Conservation (phyloP, 2,329 filamentous ascomycete species). For the Pseudogymnoascus sp. region DNA sequence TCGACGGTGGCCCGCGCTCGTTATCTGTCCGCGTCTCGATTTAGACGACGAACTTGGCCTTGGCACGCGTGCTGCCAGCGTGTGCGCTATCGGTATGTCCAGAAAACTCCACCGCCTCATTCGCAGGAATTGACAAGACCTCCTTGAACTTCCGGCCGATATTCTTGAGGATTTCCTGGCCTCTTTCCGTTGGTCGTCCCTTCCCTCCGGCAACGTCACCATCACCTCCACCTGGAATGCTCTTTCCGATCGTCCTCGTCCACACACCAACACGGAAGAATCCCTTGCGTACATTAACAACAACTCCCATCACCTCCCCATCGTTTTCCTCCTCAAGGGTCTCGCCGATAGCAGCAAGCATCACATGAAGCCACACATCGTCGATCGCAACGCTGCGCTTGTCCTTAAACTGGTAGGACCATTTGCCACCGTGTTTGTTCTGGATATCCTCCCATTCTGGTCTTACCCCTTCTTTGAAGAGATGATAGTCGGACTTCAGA, state of each 20-base stretch:
- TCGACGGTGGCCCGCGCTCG: background rate
- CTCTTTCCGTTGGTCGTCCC: conserved; percentile 71
- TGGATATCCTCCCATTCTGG: conserved; percentile 98
- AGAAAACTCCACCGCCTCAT: conserved; percentile 84
- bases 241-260: conserved; percentile 89
- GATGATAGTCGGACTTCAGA: conserved; percentile 97
- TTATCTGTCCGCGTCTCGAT: background rate
- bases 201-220: conserved; percentile 67
- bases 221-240: conserved; percentile 65
- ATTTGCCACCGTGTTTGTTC: conserved; percentile 99
- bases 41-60: conserved; percentile 86
- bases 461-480: conserved; percentile 95
- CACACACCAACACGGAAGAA: conserved; percentile 97
- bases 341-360: conserved; percentile 94
- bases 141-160: conserved; percentile 93
- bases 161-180: conserved; percentile 71
- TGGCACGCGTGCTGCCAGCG: conserved; percentile 86
- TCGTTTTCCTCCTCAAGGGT: conserved; percentile 96
- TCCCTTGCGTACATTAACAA: conserved; percentile 96
- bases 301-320: conserved; percentile 97
- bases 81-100: conserved; percentile 93
- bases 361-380: conserved; percentile 91
- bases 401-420: conserved; percentile 97
- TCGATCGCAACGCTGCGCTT: conserved; percentile 89
- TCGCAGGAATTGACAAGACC: conserved; percentile 67